Conservation (phyloP, 1,284 basidiomycete genomes). For the Sporisorium iseilematis-ciliati region DNA sequence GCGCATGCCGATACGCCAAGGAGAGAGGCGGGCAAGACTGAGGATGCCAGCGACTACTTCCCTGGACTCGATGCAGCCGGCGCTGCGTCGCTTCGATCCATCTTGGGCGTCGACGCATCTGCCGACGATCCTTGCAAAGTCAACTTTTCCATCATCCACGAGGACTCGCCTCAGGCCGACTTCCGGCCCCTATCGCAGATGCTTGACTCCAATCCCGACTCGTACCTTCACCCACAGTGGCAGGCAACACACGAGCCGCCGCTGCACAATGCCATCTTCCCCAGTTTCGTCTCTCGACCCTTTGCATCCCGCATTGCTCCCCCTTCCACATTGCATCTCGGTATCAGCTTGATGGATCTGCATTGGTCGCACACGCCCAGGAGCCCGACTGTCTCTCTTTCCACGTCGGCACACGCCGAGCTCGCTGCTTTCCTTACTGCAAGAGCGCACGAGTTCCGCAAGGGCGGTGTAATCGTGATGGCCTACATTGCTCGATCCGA, state of each 20-base stretch:
- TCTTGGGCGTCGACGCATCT: conserved; percentile 34
- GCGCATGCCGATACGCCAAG: conserved; percentile 32
- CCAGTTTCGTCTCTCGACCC: conserved; percentile 64
- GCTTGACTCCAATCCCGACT: conserved; percentile 64
- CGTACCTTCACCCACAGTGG: conserved; percentile 66
- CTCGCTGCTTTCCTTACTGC: conserved; percentile 69
- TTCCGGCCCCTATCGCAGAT: conserved; percentile 66
- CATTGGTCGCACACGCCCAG: conserved; percentile 70
- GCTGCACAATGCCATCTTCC: conserved; percentile 67
- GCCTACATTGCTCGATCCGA: conserved; percentile 70
- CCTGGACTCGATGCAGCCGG: conserved; percentile 33
- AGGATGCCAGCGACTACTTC: conserved; percentile 37
- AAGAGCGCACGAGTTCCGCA: conserved; percentile 70
- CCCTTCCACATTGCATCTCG: conserved; percentile 66
- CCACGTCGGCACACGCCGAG: conserved; percentile 70
- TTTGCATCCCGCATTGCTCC: conserved; percentile 70
- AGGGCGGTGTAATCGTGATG: conserved; percentile 69
- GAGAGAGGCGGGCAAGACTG: conserved; percentile 22
- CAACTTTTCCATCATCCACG: conserved; percentile 69
- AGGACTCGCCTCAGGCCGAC: conserved; percentile 66
- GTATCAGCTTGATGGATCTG: conserved; percentile 70
- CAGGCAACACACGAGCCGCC: conserved; percentile 54
- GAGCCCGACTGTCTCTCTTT: conserved; percentile 60
- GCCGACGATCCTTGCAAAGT: conserved; percentile 51
- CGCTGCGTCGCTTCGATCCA: conserved; percentile 34